These are phyloP conservation scores for Monosporascus sp. DNA, from an alignment of 2,329 filamentous ascomycete genomes.

Conservation along the genomic window DNA sequence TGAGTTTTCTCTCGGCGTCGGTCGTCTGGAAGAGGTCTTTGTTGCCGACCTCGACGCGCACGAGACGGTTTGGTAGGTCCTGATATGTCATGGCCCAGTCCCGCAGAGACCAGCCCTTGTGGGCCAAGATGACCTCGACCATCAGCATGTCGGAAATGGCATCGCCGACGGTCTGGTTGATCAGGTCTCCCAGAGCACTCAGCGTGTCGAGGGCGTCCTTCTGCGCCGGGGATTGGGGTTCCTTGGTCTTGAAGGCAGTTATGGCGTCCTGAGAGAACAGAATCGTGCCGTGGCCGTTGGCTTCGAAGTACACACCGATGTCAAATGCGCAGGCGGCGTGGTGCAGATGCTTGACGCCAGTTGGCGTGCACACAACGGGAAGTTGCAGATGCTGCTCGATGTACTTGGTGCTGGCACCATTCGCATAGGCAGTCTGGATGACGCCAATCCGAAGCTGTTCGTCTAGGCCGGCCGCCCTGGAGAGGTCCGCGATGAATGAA, in stretches of 20 bases:
- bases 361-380: constrained; percentile 87
- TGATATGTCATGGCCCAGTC: constrained; percentile 93
- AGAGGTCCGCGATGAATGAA: constrained; percentile 86
- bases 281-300: constrained; percentile 95
- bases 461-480: constrained; percentile 71
- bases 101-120: constrained; percentile 85
- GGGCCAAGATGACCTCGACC: constrained; percentile 91
- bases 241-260: constrained; percentile 69
- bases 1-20: constrained; percentile 85
- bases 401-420: constrained; percentile 90
- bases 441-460: constrained; percentile 86
- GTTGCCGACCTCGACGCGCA: constrained; percentile 83
- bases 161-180: constrained; percentile 98
- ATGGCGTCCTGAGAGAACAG: constrained; percentile 86
- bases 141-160: constrained; percentile 93
- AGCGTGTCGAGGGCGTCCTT: constrained; percentile 85
- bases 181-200: constrained; percentile 77
- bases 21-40: constrained; percentile 85
- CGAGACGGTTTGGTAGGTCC: constrained; percentile 92
- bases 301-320: constrained; percentile 96
- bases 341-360: constrained; percentile 95
- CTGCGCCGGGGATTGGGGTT: constrained; percentile 87
- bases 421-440: constrained; percentile 96
- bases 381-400: constrained; percentile 83
- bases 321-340: constrained; percentile 95